phyloP scores from a whole-genome alignment of 805 yeast species.

The Lipomyces spencermartinsiae region DNA sequence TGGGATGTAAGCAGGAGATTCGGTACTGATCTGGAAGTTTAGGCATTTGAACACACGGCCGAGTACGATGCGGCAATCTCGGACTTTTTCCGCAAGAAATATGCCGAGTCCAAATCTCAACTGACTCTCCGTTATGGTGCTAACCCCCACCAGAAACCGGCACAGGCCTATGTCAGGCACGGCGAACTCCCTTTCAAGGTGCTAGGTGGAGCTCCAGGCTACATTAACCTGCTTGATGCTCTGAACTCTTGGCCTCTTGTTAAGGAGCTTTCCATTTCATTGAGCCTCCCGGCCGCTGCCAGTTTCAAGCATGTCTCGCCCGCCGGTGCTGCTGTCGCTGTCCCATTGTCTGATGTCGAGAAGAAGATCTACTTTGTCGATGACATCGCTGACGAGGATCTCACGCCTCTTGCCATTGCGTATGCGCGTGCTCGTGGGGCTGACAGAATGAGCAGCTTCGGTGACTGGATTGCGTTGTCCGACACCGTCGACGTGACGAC shows the following conservation, averaged over 20 bases:
- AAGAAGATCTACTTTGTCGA: conserved; percentile 94
- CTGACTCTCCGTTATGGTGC: conserved; percentile 97
- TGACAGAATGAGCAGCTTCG: conserved; percentile 98
- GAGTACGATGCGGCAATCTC: conserved; percentile 95
- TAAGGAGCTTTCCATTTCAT: conserved; percentile 91
- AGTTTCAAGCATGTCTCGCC: conserved; percentile 99
- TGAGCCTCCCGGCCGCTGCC: conserved; percentile 98
- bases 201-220: conserved; percentile 94
- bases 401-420: conserved; percentile 96
- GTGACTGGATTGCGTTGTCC: conserved; percentile 97
- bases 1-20: not conserved
- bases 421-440: conserved; percentile 99
- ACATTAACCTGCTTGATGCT: conserved; percentile 95
- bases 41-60: conserved; percentile 96
- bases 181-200: conserved; percentile 95
- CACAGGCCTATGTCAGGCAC: conserved; percentile 88
- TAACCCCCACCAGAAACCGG: conserved; percentile 99
- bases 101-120: conserved; percentile 87
- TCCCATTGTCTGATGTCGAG: conserved; percentile 89
- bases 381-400: conserved; percentile 78
- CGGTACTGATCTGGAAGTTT: conserved; percentile 60
- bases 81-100: conserved; percentile 96
- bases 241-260: conserved; percentile 99
- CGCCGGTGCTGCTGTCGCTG: conserved; percentile 98
- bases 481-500: conserved; percentile 96